Percentiles rank a stretch among this genome's conserved stretches.
phyloP scores from a whole-genome alignment of 129 eudicot species.

The Escallonia rubra region DNA sequence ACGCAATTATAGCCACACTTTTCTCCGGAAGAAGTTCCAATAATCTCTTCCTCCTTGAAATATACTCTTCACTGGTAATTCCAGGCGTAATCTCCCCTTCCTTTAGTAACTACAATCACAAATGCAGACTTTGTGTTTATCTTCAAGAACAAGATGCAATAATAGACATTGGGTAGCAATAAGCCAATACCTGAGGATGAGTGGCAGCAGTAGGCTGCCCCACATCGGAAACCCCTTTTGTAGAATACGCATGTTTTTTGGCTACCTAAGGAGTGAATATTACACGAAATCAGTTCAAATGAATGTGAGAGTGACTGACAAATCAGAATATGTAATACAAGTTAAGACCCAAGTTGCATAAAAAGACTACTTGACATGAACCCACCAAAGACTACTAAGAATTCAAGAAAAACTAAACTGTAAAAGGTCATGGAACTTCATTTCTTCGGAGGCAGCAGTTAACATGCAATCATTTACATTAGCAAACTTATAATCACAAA shows the following conservation, averaged over 20 bases:
- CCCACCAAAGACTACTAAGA: background rate
- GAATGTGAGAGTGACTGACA: background rate
- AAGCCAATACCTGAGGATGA: slow-evolving; percentile 65
- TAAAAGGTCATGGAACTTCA: too few relatives aligned
- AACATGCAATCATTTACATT: too few relatives aligned
- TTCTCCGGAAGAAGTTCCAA: slow-evolving; percentile 82
- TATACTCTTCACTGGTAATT: slow-evolving; percentile 65
- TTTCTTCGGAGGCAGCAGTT: background rate
- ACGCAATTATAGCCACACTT: slow-evolving; percentile 74
- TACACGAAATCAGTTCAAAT: background rate
- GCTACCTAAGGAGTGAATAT: slow-evolving; percentile 15
- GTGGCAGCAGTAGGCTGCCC: slow-evolving; percentile 84
- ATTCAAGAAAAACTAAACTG: too few relatives aligned
- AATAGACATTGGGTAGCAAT: background rate
- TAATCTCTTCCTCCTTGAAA: slow-evolving; percentile 64
- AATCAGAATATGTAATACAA: background rate
- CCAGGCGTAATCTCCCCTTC: slow-evolving; percentile 95
- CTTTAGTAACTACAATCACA: slow-evolving; percentile 54
- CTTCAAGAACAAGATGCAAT: background rate
- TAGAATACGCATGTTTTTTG: slow-evolving; percentile 33
- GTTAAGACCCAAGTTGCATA: too few relatives aligned
- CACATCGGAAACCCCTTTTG: slow-evolving; percentile 38
- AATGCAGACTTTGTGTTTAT: background rate
- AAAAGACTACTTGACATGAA: background rate
- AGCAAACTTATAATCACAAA: too few relatives aligned